Conservation (phyloP, 2,329 filamentous ascomycete species). For the Xylariales sp. region DNA sequence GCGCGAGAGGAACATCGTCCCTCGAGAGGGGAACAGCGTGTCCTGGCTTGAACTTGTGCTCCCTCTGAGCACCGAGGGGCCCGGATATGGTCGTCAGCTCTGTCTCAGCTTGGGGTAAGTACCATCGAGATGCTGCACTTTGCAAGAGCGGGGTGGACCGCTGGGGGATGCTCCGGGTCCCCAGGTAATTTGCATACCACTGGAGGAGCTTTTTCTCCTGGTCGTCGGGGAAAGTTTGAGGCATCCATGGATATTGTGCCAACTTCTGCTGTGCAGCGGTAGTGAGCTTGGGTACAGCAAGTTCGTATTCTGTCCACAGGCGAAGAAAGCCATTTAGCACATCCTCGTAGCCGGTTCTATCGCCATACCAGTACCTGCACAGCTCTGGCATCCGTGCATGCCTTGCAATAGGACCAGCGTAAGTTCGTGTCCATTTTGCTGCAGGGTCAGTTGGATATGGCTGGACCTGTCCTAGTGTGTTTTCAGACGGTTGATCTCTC, state of each 20-base stretch:
- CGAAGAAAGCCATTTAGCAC: constrained; percentile 18
- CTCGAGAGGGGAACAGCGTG: constrained; percentile 19
- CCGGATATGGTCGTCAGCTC: constrained; percentile 20
- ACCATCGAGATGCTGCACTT: constrained; percentile 16
- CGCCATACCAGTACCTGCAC: constrained; percentile 23
- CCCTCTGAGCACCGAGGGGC: constrained; percentile 19
- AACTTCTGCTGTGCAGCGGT: constrained; percentile 11
- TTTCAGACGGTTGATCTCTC: constrained; percentile 7
- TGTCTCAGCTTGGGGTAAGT: constrained; percentile 16
- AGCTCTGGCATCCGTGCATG: constrained; percentile 24
- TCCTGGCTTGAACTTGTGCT: constrained; percentile 18
- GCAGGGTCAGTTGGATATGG: constrained; percentile 25
- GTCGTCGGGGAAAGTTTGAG: constrained; percentile 14
- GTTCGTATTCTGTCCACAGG: constrained; percentile 22
- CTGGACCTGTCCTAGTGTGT: constrained; percentile 17
- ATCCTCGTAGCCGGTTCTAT: constrained; percentile 15
- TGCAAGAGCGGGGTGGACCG: constrained; percentile 15
- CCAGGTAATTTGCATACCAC: constrained; percentile 17
- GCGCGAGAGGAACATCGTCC: constrained; percentile 15
- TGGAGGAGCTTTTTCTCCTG: constrained; percentile 16
- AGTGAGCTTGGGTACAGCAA: constrained; percentile 23
- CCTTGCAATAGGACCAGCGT: constrained; percentile 25
- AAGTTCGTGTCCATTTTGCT: constrained; percentile 27
- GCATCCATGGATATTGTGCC: constrained; percentile 23
- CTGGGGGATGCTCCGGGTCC: constrained; percentile 12